These are phyloP conservation scores for Dispira simplex DNA, from an alignment of 192 early-diverging fungal genomes.

Conservation along the genomic window DNA sequence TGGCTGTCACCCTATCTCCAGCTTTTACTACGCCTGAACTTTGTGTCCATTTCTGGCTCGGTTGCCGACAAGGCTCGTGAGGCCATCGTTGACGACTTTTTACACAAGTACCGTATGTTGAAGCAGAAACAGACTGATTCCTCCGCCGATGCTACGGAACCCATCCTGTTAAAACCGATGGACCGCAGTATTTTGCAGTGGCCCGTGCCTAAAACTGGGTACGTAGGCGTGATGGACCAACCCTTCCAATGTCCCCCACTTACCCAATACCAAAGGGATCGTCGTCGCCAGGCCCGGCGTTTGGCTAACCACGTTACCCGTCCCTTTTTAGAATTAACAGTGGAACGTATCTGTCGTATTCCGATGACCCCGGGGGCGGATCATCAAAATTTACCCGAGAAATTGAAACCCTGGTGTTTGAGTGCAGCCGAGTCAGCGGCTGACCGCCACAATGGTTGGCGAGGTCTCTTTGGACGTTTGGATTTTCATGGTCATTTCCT, in stretches of 20 bases:
- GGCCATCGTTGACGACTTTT: background rate
- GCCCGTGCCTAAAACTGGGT: constrained; percentile 8
- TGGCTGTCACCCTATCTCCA: background rate
- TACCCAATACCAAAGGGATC: constrained; percentile 34
- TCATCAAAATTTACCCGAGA: constrained; percentile 29
- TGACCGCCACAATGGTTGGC: constrained; percentile 39
- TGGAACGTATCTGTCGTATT: constrained; percentile 36
- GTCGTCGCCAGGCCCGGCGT: constrained; percentile 18
- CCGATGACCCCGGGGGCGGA: constrained; percentile 31
- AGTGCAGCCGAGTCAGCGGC: constrained; percentile 31
- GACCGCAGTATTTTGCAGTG: constrained; percentile 3
- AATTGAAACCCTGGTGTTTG: constrained; percentile 39
- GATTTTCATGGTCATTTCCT: constrained; percentile 40
- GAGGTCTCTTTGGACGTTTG: constrained; percentile 42
- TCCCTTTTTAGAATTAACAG: constrained; percentile 27
- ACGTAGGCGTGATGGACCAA: constrained; percentile 29
- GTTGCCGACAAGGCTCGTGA: background rate
- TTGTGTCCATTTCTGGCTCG: background rate
- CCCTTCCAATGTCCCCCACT: constrained; percentile 22
- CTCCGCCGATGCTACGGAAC: background rate
- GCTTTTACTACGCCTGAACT: background rate
- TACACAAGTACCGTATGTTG: background rate
- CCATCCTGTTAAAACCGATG: background rate
- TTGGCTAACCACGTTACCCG: constrained; percentile 34
- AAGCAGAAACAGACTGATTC: background rate